Conservation (phyloP, 1,139 yeast species). For the Arxiozyma heterogenica region DNA sequence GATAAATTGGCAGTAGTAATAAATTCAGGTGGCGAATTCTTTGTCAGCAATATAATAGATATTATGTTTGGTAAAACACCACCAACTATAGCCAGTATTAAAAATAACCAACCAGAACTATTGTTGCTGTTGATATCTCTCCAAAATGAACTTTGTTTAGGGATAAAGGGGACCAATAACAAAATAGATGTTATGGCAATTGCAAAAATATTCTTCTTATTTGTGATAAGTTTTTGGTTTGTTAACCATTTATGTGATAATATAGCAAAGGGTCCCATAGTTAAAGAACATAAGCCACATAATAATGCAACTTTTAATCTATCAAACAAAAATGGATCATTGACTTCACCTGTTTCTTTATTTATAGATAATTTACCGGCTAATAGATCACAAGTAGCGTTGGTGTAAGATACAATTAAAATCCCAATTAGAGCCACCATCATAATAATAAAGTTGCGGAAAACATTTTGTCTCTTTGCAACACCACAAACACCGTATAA, state of each 20-base stretch:
- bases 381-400: constrained; percentile 22
- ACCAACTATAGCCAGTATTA: constrained; percentile 12
- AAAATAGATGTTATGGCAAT: constrained; percentile 12
- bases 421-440: constrained; percentile 18
- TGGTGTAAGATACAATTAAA: constrained; percentile 21
- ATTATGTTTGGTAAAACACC: constrained; percentile 24
- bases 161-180: constrained; percentile 20
- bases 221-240: not conserved
- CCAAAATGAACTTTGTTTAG: constrained; percentile 9
- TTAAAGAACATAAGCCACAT: constrained; percentile 22
- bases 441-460: constrained; percentile 19
- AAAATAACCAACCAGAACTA: constrained; percentile 7
- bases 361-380: constrained; percentile 23
- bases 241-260: constrained; percentile 19
- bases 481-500: constrained; percentile 21
- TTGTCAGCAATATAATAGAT: constrained; percentile 20
- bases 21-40: constrained; percentile 21
- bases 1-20: constrained; percentile 23
- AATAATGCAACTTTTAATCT: constrained; percentile 25
- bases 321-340: constrained; percentile 27
- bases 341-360: constrained; percentile 22
- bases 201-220: constrained; percentile 2
- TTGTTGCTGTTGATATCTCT: constrained; percentile 13
- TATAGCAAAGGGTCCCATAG: constrained; percentile 24
- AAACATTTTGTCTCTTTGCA: constrained; percentile 15